A percentile compares a stretch with the other conserved stretches of the same genome.
Evolutionary conservation across 75 land plant genomes (phyloP).

Genomic region (Pinus tabuliformis): DNA sequence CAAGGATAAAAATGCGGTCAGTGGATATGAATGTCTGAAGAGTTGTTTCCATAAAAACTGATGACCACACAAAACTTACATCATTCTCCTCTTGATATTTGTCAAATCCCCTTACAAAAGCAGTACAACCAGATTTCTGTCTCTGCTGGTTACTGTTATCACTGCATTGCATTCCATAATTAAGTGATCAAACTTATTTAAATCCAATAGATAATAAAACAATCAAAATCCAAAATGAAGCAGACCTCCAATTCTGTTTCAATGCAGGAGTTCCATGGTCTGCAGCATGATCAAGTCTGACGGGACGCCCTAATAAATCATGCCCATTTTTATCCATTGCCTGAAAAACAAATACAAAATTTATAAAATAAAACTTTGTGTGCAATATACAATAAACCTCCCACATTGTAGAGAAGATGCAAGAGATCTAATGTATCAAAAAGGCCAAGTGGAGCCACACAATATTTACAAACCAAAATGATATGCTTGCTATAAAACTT

Average conservation of each 20-base stretch:
- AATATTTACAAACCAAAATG: too few relatives aligned
- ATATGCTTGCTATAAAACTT: too few relatives aligned
- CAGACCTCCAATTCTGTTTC: slow-evolving; percentile 7
- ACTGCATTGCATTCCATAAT: slow-evolving; percentile 15
- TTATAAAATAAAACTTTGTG: not conserved
- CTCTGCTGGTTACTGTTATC: slow-evolving; percentile 35
- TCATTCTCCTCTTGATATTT: slow-evolving; percentile 56
- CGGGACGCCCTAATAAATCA: slow-evolving; percentile 44
- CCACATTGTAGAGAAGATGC: too few relatives aligned
- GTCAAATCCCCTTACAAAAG: slow-evolving; percentile 79
- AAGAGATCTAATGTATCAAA: too few relatives aligned
- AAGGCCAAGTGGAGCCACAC: too few relatives aligned
- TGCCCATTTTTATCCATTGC: slow-evolving; percentile 65
- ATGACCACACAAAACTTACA: slow-evolving; percentile 23
- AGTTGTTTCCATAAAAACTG: not conserved
- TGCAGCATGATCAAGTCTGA: slow-evolving; percentile 68
- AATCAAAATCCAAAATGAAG: not conserved
- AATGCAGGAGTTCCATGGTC: not conserved
- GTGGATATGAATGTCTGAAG: not conserved
- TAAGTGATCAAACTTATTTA: not conserved
- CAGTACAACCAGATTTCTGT: slow-evolving; percentile 22
- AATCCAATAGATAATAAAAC: not conserved
- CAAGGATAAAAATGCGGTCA: not conserved
- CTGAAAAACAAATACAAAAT: slow-evolving; percentile 25
- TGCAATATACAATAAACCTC: too few relatives aligned